Base-by-base conservation (phyloP, 768 basidiomycete species). In the Calocera cornea region DNA sequence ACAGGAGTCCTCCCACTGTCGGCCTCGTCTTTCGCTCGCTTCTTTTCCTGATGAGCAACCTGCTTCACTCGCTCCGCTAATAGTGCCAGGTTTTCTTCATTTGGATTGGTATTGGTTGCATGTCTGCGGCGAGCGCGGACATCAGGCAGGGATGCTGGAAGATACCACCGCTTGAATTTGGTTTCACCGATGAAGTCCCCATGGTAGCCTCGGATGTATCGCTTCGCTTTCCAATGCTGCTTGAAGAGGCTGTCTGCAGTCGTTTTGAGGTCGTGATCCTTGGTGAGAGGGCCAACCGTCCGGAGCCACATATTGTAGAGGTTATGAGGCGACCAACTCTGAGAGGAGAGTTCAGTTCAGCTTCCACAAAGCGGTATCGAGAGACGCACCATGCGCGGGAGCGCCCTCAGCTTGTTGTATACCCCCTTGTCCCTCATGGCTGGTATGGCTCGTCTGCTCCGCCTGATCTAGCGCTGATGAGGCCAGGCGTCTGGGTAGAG, bases 101-200 rank as follows among this genome's bases (percentile, higher is more conserved):
- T 3, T 22, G 22, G 65, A 68, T 64, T 11, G 41, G 41, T 64
- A 64, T 16, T 78, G 72, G 7, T 16, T 50, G 81, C 74, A 70
- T 72, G 77, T 66, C 79, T 80, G 41, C 80, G 68, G 29, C 33
- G 83, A 47, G 83, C 92, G 64, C 90, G 88, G 66, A 92, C 89
- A 73, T 93, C 91, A 0, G 91, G 95, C 17, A 98, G 81, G 0
- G 83, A 87, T 68, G 84, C 81, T 17, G 95, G 95, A 40, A 99
- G 83, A 76, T 93, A 98, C 89, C 92, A 94, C 67, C 89, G 85
- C 75, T 94, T 94, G 83, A 97, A 98, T 40, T 87, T 87, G 73
- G 87, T 89, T 80, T 95, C 92, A 65, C 87, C 87, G 69, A 97
- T 93, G 74, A 84, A 88, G 81, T 97, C 95, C 27, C 95, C 94